These are phyloP conservation scores for Aureobasidium zeae DNA, from an alignment of 2,329 filamentous ascomycete species.

Conservation along the genomic window DNA sequence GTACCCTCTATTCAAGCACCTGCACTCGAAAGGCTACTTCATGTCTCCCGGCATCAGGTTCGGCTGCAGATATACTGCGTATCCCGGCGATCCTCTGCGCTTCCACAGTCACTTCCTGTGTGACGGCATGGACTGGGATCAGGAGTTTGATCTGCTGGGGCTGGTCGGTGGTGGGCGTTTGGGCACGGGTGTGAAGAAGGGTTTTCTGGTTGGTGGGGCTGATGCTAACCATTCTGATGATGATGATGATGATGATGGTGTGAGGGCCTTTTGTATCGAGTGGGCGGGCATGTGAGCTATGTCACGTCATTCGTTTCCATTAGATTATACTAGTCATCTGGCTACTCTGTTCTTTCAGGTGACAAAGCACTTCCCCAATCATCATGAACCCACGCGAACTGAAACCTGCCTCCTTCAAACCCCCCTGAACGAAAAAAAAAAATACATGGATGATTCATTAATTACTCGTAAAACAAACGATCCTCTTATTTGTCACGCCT, in stretches of 20 bases:
- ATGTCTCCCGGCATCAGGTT: constrained; percentile 89
- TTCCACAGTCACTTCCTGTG: constrained; percentile 94
- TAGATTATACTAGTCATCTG: too few species aligned
- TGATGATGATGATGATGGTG: constrained; percentile 29
- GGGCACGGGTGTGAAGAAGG: constrained; percentile 93
- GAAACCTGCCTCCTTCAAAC: too few species aligned
- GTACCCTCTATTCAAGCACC: constrained; percentile 69
- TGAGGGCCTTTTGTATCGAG: constrained; percentile 77
- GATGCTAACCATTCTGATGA: constrained; percentile 23
- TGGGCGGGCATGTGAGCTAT: constrained; percentile 77
- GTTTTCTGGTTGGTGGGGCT: constrained; percentile 70
- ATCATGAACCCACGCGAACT: too few species aligned
- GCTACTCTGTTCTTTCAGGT: too few species aligned
- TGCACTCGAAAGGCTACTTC: constrained; percentile 74
- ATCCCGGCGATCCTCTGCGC: constrained; percentile 86
- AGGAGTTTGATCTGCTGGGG: constrained; percentile 75
- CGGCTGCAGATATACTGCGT: constrained; percentile 87
- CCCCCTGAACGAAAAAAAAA: neutral
- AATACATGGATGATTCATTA: neutral
- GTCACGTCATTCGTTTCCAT: neutral
- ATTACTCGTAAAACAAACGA: constrained; percentile 3
- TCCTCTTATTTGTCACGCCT: constrained; percentile 21
- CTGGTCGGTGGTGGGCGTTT: constrained; percentile 77
- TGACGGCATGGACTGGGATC: constrained; percentile 76
- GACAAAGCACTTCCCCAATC: too few species aligned